These are phyloP conservation scores for Metschnikowia similis DNA, from an alignment of 805 yeast species.

Conservation along the genomic window DNA sequence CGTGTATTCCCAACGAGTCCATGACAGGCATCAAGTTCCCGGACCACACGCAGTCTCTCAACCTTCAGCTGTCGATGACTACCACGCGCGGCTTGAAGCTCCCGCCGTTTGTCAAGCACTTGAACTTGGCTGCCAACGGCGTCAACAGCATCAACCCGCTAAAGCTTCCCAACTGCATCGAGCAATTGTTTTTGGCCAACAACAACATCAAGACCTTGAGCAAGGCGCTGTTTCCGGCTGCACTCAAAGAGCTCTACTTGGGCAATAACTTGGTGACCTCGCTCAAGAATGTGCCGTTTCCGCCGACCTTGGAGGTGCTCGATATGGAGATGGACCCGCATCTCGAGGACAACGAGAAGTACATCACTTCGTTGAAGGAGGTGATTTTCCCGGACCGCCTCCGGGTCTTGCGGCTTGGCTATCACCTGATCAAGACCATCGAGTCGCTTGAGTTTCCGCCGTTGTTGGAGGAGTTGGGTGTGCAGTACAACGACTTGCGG, in stretches of 20 bases:
- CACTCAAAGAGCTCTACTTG: conserved; percentile 32
- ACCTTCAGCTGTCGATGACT: conserved; percentile 42
- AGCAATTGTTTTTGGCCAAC: conserved; percentile 31
- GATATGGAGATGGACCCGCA: conserved; percentile 42
- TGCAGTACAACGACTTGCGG: conserved; percentile 38
- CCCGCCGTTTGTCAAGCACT: conserved; percentile 27
- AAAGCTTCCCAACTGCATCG: conserved; percentile 38
- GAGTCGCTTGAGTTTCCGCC: conserved; percentile 39
- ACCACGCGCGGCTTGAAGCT: conserved; percentile 41
- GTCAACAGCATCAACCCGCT: conserved; percentile 44
- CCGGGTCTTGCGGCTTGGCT: conserved; percentile 33
- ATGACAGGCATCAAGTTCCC: conserved; percentile 47
- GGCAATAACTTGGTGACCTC: conserved; percentile 44
- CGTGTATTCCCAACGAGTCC: conserved; percentile 42
- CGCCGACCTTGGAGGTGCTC: conserved; percentile 33
- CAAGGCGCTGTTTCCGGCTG: conserved; percentile 37
- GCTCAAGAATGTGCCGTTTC: conserved; percentile 40
- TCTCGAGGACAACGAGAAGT: conserved; percentile 38
- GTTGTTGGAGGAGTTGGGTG: conserved; percentile 26
- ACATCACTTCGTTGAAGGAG: conserved; percentile 39
- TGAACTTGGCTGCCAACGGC: conserved; percentile 36
- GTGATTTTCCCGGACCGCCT: conserved; percentile 35
- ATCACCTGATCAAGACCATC: conserved; percentile 35
- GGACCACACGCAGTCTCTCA: conserved; percentile 32
- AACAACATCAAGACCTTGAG: conserved; percentile 43